These are phyloP conservation scores for Pichia exigua DNA, from an alignment of 805 yeast species.

Conservation along the genomic window DNA sequence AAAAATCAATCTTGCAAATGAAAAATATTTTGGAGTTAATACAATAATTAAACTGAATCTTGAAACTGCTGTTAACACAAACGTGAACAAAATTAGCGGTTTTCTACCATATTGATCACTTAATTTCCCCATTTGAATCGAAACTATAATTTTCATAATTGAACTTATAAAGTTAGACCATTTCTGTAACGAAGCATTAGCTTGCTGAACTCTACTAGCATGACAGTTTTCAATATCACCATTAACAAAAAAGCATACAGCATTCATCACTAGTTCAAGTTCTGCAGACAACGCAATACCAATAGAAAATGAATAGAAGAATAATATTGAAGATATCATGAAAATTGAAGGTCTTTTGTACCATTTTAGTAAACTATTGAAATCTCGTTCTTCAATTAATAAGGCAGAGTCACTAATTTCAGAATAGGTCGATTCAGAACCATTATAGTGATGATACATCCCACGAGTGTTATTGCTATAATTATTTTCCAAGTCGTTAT, in stretches of 20 bases:
- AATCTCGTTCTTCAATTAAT: slow-evolving; percentile 11
- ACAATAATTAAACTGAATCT: slow-evolving; percentile 12
- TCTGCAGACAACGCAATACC: slow-evolving; percentile 35
- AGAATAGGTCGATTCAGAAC: slow-evolving; percentile 1
- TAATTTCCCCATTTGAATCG: slow-evolving; percentile 54
- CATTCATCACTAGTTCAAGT: slow-evolving; percentile 30
- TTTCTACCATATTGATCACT: slow-evolving; percentile 63
- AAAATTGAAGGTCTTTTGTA: slow-evolving; percentile 47
- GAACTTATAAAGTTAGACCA: slow-evolving; percentile 35
- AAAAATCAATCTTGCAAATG: slow-evolving; percentile 32
- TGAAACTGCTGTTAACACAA: slow-evolving; percentile 17
- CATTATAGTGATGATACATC: neutral
- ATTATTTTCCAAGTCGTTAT: neutral
- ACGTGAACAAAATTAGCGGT: slow-evolving; percentile 32
- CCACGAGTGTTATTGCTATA: neutral
- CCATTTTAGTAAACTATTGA: slow-evolving; percentile 34
- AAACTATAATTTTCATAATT: slow-evolving; percentile 39
- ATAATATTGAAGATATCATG: slow-evolving; percentile 37
- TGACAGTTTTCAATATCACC: slow-evolving; percentile 25
- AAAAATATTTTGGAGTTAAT: slow-evolving; percentile 25
- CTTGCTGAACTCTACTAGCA: slow-evolving; percentile 33
- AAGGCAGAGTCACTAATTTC: slow-evolving; percentile 9
- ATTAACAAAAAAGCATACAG: slow-evolving; percentile 29
- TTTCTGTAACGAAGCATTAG: slow-evolving; percentile 43
- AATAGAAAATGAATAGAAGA: slow-evolving; percentile 36